Evolutionary conservation across 495 filamentous ascomycete genomes (phyloP).

Genomic region (Xylaria intraflava): DNA sequence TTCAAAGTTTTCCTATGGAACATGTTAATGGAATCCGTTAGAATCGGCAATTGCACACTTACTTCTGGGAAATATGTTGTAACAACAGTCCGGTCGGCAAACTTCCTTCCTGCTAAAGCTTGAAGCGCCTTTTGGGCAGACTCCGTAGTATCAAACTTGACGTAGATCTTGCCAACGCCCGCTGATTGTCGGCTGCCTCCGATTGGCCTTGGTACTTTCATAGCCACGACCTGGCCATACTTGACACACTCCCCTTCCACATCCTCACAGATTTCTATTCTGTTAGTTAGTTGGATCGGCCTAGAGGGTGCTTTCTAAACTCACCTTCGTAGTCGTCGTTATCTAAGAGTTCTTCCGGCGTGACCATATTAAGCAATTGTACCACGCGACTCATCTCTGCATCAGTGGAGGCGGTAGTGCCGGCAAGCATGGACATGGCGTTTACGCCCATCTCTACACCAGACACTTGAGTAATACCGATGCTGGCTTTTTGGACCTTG

Average conservation of each 20-base stretch:
- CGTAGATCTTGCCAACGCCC: conserved; percentile 95
- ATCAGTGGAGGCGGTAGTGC: conserved; percentile 68
- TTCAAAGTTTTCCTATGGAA: conserved; percentile 65
- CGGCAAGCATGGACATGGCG: conserved; percentile 98
- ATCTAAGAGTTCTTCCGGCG: conserved; percentile 88
- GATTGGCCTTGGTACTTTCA: conserved; percentile 86
- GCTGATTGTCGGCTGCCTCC: conserved; percentile 72
- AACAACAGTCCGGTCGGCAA: conserved; percentile 91
- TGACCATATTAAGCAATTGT: conserved; percentile 96
- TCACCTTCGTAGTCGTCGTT: conserved; percentile 88
- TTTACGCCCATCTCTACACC: conserved; percentile 93
- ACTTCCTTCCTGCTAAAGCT: conserved; percentile 86
- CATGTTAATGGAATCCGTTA: not conserved
- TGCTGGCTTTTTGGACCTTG: conserved; percentile 80
- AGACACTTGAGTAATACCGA: conserved; percentile 83
- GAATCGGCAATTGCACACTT: conserved; percentile 19
- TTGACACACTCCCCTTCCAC: conserved; percentile 87
- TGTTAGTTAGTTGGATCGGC: conserved; percentile 18
- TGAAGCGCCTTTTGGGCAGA: conserved; percentile 76
- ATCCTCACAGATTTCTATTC: conserved; percentile 85
- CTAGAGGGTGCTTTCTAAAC: conserved; percentile 6
- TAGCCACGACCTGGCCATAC: conserved; percentile 71
- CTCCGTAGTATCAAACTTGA: conserved; percentile 80
- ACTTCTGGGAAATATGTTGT: conserved; percentile 93
- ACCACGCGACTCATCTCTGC: conserved; percentile 73